Percentiles rank a stretch among this genome's conserved stretches.
Conservation (phyloP, 2,329 filamentous ascomycete genomes). For the Hypomyces rosellus region DNA sequence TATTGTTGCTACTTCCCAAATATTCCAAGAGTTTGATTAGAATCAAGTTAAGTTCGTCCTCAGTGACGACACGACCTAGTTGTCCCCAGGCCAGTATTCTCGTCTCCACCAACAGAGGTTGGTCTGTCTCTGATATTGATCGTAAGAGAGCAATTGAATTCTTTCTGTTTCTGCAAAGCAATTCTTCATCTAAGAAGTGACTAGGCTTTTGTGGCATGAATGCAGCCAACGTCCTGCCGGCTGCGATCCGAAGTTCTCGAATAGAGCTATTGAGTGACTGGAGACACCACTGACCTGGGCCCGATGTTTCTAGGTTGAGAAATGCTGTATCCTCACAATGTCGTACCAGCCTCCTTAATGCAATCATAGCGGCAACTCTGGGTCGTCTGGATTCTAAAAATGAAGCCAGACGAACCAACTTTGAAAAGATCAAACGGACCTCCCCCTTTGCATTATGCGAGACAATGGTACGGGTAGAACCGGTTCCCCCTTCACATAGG, state of each 20-base stretch:
- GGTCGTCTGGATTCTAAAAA: slow-evolving; percentile 52
- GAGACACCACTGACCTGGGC: slow-evolving; percentile 73
- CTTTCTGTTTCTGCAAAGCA: slow-evolving; percentile 47
- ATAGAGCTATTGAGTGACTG: slow-evolving; percentile 76
- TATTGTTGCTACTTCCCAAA: slow-evolving; percentile 72
- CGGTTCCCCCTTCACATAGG: slow-evolving; percentile 19
- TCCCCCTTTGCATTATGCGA: slow-evolving; percentile 24
- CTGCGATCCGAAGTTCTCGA: slow-evolving; percentile 76
- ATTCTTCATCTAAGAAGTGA: slow-evolving; percentile 15
- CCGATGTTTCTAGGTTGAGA: slow-evolving; percentile 61
- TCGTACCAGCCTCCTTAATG: slow-evolving; percentile 60
- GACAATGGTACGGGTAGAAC: background rate
- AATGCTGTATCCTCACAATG: slow-evolving; percentile 57
- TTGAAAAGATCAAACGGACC: slow-evolving; percentile 40
- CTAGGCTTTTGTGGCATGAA: slow-evolving; percentile 47
- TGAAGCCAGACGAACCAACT: slow-evolving; percentile 36
- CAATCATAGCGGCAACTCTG: slow-evolving; percentile 65
- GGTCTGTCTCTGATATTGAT: slow-evolving; percentile 62
- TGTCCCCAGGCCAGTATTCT: slow-evolving; percentile 83
- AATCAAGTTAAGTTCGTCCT: slow-evolving; percentile 81
- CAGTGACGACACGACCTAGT: slow-evolving; percentile 67
- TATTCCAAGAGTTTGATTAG: slow-evolving; percentile 80
- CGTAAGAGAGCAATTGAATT: slow-evolving; percentile 66
- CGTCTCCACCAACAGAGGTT: slow-evolving; percentile 68
- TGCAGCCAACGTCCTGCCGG: slow-evolving; percentile 59